Evolutionary conservation across 2,329 filamentous ascomycete genomes (phyloP).

Genomic region (Epichloe gansuensis): DNA sequence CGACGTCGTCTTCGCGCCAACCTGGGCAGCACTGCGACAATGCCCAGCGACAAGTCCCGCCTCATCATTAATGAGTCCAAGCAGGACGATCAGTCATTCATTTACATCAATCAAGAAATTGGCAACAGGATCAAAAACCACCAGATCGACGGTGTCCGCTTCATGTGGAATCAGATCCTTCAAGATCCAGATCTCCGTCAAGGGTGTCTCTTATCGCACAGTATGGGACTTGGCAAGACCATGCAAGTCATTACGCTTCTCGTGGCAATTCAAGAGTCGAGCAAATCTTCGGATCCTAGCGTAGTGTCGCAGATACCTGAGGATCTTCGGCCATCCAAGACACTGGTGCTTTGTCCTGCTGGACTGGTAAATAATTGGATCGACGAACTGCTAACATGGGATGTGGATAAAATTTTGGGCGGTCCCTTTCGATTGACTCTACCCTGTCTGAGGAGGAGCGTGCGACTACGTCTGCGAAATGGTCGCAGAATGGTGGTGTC

Average conservation of each 20-base stretch:
- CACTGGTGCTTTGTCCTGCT: conserved; percentile 65
- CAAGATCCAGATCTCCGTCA: conserved; percentile 44
- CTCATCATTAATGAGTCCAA: conserved; percentile 59
- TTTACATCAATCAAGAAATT: conserved; percentile 55
- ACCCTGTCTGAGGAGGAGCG: conserved; percentile 25
- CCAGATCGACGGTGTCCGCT: conserved; percentile 70
- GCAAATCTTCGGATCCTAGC: conserved; percentile 41
- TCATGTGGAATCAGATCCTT: conserved; percentile 80
- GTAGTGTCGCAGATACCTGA: conserved; percentile 56
- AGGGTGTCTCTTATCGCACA: conserved; percentile 75
- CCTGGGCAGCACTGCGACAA: conserved; percentile 31
- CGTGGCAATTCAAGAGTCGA: conserved; percentile 57
- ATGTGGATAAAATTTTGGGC: conserved; percentile 43
- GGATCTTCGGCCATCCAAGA: conserved; percentile 48
- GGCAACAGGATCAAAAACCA: conserved; percentile 60
- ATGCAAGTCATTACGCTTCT: conserved; percentile 86
- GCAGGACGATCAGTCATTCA: conserved; percentile 43
- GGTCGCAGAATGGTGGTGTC: conserved; percentile 56
- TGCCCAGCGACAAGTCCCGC: conserved; percentile 31
- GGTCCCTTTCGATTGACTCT: conserved; percentile 42
- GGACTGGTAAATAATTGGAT: conserved; percentile 70
- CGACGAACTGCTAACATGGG: conserved; percentile 65
- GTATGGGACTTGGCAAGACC: conserved; percentile 87
- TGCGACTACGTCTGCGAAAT: conserved; percentile 35
- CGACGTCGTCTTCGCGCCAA: conserved; percentile 32